Evolutionary conservation across 2,329 filamentous ascomycete genomes (phyloP).

Genomic region (Claviceps citrina): DNA sequence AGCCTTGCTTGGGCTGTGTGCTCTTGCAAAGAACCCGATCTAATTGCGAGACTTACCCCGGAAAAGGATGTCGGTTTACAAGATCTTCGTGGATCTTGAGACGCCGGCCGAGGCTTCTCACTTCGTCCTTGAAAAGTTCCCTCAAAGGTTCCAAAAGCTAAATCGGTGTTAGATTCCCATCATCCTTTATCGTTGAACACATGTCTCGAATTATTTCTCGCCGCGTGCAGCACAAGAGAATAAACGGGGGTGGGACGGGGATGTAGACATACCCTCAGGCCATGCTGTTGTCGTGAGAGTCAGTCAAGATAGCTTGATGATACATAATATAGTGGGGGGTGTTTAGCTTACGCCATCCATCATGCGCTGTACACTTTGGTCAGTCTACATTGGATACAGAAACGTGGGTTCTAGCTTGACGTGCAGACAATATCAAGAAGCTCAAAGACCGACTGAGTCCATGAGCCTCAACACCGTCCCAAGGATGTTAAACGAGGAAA

Average conservation of each 20-base stretch:
- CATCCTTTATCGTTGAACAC: too few relatives aligned
- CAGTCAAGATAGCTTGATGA: neutral
- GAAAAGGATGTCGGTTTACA: conserved; percentile 15
- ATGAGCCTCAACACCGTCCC: neutral
- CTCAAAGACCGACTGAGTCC: neutral
- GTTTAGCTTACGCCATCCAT: conserved; percentile 22
- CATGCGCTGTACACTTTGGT: conserved; percentile 22
- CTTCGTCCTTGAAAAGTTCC: conserved; percentile 48
- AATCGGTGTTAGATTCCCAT: conserved; percentile 17
- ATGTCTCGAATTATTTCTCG: too few relatives aligned
- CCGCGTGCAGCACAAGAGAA: too few relatives aligned
- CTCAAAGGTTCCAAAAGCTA: conserved; percentile 49
- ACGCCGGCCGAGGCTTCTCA: conserved; percentile 16
- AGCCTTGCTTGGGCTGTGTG: neutral
- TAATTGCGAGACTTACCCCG: neutral
- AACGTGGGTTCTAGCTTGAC: neutral
- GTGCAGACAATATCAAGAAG: neutral
- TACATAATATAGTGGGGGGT: neutral
- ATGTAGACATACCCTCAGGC: neutral
- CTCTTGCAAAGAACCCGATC: neutral
- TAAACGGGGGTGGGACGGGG: too few relatives aligned
- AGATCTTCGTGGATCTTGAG: conserved; percentile 19
- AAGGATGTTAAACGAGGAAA: conserved; percentile 11
- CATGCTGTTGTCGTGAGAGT: conserved; percentile 2
- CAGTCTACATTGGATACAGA: neutral